Percentiles rank a stretch among this genome's conserved stretches.
These are phyloP conservation scores for Echinosophora koreensis DNA, from an alignment of 306 rosid species.

Conservation along the genomic window DNA sequence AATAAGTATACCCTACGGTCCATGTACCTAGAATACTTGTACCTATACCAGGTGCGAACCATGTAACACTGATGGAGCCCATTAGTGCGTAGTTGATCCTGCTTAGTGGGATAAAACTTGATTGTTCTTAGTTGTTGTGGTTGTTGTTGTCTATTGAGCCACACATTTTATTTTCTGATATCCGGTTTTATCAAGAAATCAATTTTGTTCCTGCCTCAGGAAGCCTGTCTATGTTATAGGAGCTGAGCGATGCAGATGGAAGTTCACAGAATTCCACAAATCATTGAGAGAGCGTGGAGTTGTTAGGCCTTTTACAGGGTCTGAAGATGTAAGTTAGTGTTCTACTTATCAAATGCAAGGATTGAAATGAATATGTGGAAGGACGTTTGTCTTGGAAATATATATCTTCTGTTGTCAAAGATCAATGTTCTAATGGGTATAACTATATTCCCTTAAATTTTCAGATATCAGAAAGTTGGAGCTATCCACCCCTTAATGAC, in stretches of 20 bases:
- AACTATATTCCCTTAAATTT: slow-evolving; percentile 35
- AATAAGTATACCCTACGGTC: too few relatives aligned
- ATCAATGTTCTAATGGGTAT: slow-evolving; percentile 4
- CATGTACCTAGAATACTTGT: too few relatives aligned
- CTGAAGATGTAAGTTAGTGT: slow-evolving; percentile 81
- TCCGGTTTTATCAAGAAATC: neutral
- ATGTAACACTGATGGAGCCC: neutral
- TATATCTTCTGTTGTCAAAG: neutral
- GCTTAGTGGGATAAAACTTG: neutral
- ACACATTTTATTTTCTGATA: slow-evolving; percentile 11
- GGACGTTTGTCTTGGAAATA: neutral
- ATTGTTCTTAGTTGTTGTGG: neutral
- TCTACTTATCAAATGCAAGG: slow-evolving; percentile 15
- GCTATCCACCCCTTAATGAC: slow-evolving; percentile 93
- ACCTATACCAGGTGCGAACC: too few relatives aligned
- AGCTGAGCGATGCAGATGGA: slow-evolving; percentile 88
- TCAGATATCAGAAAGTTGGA: slow-evolving; percentile 96
- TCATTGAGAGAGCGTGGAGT: slow-evolving; percentile 78
- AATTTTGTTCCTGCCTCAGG: slow-evolving; percentile 55
- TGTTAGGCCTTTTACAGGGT: slow-evolving; percentile 87
- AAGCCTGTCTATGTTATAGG: slow-evolving; percentile 90
- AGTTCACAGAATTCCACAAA: slow-evolving; percentile 80
- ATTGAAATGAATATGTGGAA: slow-evolving; percentile 39
- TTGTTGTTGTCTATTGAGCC: neutral
- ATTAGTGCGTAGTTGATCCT: neutral